Base-by-base conservation (phyloP, 176 grass and related monocot species). In the Eleusine indica region DNA sequence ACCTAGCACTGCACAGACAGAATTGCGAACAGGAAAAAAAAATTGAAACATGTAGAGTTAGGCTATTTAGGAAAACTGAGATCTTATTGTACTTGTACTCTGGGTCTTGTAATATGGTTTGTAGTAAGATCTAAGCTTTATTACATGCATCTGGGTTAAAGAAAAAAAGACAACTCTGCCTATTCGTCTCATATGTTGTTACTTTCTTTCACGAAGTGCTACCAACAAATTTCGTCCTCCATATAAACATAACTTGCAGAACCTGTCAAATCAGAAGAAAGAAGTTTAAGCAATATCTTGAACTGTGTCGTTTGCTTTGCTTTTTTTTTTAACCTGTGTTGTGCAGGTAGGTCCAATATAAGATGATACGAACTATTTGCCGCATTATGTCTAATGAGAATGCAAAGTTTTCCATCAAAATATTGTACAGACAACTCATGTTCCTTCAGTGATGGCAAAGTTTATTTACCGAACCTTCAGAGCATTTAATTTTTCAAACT, bases 21-120 rank as follows among this genome's bases (percentile, higher is more conserved):
- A 69, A 69, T 42, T 69, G 68, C 3, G 19, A 70, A 43, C 7
- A 21, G 67, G 9, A 11, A 3, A 43, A 70, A 79, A 71, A 38
- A 37, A 64, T 63, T 63, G 21, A 13, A 64, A 64, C 22, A 63
- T 64, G 58, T 37, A 32, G 19, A 40, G 11, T 14, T 0, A 9
- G 29, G 11, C 29, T 1, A 40, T 64, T 63, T 63, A 63, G 70
- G 76, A 52, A 19, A 41, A 51, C 7, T 18, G 18, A 46, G n/a
- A 4, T 43, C 66, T 57, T 60, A 38, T 41, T 88, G 54, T 81
- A 67, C 6, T 41, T 88, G 54, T 81, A 67, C 6, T 57, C 83
- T 11, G 16, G 78, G 71, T 82, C 69, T 57, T 53, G 57, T 74
- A 67, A 35, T 21, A 38, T 71, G 41, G 14, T 42, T 63, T 83